Evolutionary conservation across 2,329 filamentous ascomycete genomes (phyloP), one percentile per base, ranked within the genome.

Genomic region (Stagonosporopsis vannaccii): DNA sequence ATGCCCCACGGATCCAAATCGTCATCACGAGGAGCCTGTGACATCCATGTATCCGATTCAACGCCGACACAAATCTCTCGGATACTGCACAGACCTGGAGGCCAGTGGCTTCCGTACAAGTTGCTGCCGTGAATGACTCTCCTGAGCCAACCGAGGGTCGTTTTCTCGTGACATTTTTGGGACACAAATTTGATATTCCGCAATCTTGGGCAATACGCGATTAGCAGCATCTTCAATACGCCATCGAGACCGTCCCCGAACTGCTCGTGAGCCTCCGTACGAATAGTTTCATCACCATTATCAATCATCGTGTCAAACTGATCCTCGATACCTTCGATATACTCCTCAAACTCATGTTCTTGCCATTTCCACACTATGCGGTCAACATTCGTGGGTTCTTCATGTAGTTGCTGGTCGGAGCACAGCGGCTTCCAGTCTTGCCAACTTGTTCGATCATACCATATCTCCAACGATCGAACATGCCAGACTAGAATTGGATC

Each of bases 401-500:
- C 33, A 6, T 51, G 35, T 15, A 51, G 3, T 1, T 33, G 47
- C 7, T 47, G 36, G 2, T 61, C 49, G 28, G 57, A 59, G 2
- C 39, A 9, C 17, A 56, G 26, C 4, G 30, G 12, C 32, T 59
- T 61, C 60, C 60, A 63, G 6, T 58, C 48, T 19, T 13, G 8
- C 60, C 60, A 62, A 35, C 39, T 52, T 8, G 6, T 50, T 12
- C 60, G 58, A 37, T 60, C 60, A 26, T 54, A 48, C 58, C 60
- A 60, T 22, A 62, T 15, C 54, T 62, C 60, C 7, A 60, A 15
- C 8, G 45, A 56, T 12, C 54, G 58, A 44, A 60, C 58, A 51
- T 60, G 58, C 58, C 60, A 63, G 28, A 55, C 58, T 3, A 19
- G 23, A 0, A 63, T 40, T 15, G 55, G 58, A n/a, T 63, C 60